Percentiles rank a stretch among this genome's conserved stretches.
phyloP scores from a whole-genome alignment of 2,329 filamentous ascomycete species.

The Aspergillus phoenicis region DNA sequence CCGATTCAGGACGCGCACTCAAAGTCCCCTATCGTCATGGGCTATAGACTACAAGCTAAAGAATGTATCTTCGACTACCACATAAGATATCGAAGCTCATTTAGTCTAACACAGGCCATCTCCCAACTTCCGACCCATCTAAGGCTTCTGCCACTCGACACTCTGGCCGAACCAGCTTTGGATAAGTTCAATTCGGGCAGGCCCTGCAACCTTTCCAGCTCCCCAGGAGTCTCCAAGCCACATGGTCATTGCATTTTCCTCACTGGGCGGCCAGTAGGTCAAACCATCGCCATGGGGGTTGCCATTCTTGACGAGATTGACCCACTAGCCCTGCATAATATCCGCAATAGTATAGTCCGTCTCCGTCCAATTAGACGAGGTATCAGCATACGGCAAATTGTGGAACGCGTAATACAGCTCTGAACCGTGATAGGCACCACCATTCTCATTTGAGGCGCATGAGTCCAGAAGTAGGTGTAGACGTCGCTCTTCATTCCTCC shows the following conservation, averaged over 20 bases:
- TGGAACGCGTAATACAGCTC: constrained; percentile 35
- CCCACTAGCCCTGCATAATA: not conserved
- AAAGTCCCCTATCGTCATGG: too few species aligned
- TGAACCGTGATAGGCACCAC: constrained; percentile 33
- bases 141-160: constrained; percentile 5
- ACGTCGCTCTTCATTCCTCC: constrained; percentile 26
- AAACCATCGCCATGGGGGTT: not conserved
- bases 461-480: constrained; percentile 35
- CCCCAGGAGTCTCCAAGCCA: not conserved
- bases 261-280: not conserved
- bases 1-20: too few species aligned
- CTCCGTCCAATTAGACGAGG: too few species aligned
- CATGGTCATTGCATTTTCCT: not conserved
- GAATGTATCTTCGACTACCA: too few species aligned
- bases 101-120: too few species aligned
- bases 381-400: not conserved
- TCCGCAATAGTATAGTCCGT: not conserved
- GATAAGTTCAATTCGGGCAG: not conserved
- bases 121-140: too few species aligned
- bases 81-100: too few species aligned
- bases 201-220: not conserved
- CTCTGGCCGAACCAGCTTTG: not conserved
- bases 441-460: constrained; percentile 27
- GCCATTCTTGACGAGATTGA: not conserved
- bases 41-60: too few species aligned